Base-by-base conservation (phyloP, 1,139 yeast genomes). In the Yamadazyma atmosphaerica region DNA sequence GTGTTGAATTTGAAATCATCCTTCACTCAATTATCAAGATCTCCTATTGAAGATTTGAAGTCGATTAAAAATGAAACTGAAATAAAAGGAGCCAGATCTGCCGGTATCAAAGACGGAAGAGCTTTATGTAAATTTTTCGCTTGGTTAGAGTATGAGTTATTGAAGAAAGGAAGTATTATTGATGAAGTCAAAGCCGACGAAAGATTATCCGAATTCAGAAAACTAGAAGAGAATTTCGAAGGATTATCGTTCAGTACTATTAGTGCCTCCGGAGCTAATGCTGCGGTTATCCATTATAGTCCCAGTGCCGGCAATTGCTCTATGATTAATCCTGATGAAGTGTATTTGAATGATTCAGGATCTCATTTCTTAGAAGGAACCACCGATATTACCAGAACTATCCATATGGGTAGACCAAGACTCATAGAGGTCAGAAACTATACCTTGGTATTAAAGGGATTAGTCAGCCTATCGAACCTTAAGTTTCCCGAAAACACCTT, bases 281-380 rank as follows among this genome's bases (percentile, higher is more conserved):
- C 96, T 4, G 95, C 98, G 0, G 73, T 92, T 10, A 88, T 94
- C 46, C 99, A 94, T 61, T 94, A 94, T 61, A 68, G 86, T 14
- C 98, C 70, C n/a, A 50, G 54, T 6, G 57, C 60, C 38, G 83
- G 76, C 23, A 68, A 76, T 23, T 81, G 86, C 43, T 65, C 86
- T 3, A 70, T 79, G 51, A 83, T 94, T 41, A 82, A 87, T 51
- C 89, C 90, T 13, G 66, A 77, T 35, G 84, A 87, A 55, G 77
- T 89, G 19, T 92, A 90, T 58, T 71, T 94, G 44, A 80, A 88
- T 55, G 99, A 94, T 61, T 82, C 96, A 3, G 98, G 99, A 5
- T 84, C 95, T 2, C 99, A 94, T 58, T 94, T 85, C 56, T 65
- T 83, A 36, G 97, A 90, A 47, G 99, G 98, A 25, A 92, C 98